A percentile compares a stretch with the other conserved stretches of the same genome.
These are phyloP conservation scores for Teratosphaeria gauchensis DNA, from an alignment of 2,329 filamentous ascomycete species.

Conservation along the genomic window DNA sequence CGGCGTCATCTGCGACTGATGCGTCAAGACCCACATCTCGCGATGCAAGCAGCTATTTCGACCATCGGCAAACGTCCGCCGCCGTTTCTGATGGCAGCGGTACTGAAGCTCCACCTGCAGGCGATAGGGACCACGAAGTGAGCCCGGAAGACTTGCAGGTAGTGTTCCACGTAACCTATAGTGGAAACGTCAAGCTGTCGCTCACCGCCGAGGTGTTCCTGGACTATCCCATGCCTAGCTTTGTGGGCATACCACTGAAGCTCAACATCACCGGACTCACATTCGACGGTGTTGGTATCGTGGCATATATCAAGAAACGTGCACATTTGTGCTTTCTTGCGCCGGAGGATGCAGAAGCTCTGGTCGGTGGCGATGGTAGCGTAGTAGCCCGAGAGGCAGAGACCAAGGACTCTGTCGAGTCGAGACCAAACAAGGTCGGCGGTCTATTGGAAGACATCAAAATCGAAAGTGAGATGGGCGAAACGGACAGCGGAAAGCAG, in stretches of 20 bases:
- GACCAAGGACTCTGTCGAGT: slow-evolving; percentile 1
- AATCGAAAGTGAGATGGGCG: slow-evolving; percentile 95
- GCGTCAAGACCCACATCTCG: slow-evolving; percentile 36
- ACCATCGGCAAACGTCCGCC: slow-evolving; percentile 11
- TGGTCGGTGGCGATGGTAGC: slow-evolving; percentile 38
- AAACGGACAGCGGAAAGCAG: slow-evolving; percentile 83
- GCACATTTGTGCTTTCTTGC: slow-evolving; percentile 93
- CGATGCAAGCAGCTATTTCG: slow-evolving; percentile 17
- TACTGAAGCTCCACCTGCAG: slow-evolving; percentile 17
- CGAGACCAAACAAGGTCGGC: slow-evolving; percentile 35
- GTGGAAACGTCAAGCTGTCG: slow-evolving; percentile 76
- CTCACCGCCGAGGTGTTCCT: slow-evolving; percentile 91
- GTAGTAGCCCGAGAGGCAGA: slow-evolving; percentile 18
- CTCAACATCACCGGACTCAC: slow-evolving; percentile 89
- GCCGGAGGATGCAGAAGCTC: slow-evolving; percentile 74
- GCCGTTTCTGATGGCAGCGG: slow-evolving; percentile 14
- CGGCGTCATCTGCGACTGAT: slow-evolving; percentile 36
- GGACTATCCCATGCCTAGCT: slow-evolving; percentile 97
- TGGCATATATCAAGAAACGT: slow-evolving; percentile 80
- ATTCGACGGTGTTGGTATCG: slow-evolving; percentile 87
- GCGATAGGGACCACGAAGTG: slow-evolving; percentile 52
- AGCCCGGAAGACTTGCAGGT: slow-evolving; percentile 83
- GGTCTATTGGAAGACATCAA: slow-evolving; percentile 84
- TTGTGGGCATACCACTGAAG: slow-evolving; percentile 89
- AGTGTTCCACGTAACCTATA: slow-evolving; percentile 81